phyloP scores from a whole-genome alignment of 305 asterid species.

The Fraxinus sp. region DNA sequence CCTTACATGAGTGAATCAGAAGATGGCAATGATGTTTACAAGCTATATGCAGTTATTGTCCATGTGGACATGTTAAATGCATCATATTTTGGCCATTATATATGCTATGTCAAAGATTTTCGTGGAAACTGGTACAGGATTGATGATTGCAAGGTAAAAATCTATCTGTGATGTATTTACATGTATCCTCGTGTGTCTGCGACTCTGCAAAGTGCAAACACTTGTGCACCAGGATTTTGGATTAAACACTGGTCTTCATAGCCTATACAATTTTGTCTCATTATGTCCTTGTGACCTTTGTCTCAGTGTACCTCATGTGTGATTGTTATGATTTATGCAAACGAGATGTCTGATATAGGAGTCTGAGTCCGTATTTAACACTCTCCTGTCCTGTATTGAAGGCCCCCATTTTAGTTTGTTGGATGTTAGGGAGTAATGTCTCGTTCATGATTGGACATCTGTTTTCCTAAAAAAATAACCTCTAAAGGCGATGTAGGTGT shows the following conservation, averaged over 20 bases:
- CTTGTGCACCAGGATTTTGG: not conserved
- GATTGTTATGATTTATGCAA: not conserved
- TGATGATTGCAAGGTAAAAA: constrained; percentile 85
- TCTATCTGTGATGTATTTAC: not conserved
- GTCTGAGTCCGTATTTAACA: not conserved
- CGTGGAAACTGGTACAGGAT: constrained; percentile 80
- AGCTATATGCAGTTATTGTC: constrained; percentile 90
- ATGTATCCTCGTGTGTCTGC: not conserved
- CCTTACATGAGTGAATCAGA: constrained; percentile 73
- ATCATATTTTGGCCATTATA: constrained; percentile 91
- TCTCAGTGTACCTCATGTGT: not conserved
- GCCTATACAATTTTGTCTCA: not conserved
- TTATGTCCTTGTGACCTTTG: not conserved
- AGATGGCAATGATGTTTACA: constrained; percentile 68
- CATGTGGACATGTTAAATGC: constrained; percentile 98
- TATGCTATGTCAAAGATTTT: constrained; percentile 82
- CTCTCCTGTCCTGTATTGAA: not conserved
- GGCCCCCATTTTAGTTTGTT: not conserved
- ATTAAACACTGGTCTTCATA: not conserved
- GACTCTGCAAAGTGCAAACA: not conserved
- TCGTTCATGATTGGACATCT: not conserved
- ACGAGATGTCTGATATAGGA: not conserved
- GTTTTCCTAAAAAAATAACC: not conserved
- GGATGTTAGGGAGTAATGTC: not conserved
- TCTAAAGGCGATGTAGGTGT: not conserved